Percentiles rank a stretch among this genome's conserved stretches.
Evolutionary conservation across 2,329 filamentous ascomycete species (phyloP).

Genomic region (Penicillium sp.): DNA sequence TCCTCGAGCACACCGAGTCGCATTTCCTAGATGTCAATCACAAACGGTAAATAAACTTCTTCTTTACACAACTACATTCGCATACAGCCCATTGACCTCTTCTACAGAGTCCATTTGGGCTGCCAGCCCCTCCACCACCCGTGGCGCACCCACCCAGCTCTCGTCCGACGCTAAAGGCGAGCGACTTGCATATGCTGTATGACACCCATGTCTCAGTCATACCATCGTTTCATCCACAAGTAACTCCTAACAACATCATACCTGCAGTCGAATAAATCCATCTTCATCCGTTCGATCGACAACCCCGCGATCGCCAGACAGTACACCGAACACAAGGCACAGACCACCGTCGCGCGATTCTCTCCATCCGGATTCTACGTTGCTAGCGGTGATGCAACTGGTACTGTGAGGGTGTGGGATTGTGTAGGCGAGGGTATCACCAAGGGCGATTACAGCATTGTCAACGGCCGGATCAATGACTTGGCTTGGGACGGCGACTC

Average conservation of each 20-base stretch:
- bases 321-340: constrained; percentile 86
- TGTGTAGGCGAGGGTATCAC: constrained; percentile 81
- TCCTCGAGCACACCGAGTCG: constrained; percentile 13
- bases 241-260: constrained; percentile 8
- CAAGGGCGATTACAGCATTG: constrained; percentile 92
- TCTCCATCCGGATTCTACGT: constrained; percentile 93
- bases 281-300: constrained; percentile 95
- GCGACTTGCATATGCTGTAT: constrained; percentile 87
- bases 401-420: constrained; percentile 90
- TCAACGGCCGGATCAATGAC: constrained; percentile 92
- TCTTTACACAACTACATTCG: background rate
- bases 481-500: constrained; percentile 97
- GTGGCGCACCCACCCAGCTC: constrained; percentile 86
- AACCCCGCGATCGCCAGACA: constrained; percentile 81
- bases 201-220: constrained; percentile 36
- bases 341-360: constrained; percentile 91
- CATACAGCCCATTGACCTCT: constrained; percentile 21
- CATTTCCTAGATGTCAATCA: constrained; percentile 47
- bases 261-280: constrained; percentile 84
- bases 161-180: constrained; percentile 88
- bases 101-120: constrained; percentile 73
- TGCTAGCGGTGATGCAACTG: constrained; percentile 85
- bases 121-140: constrained; percentile 77
- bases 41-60: constrained; percentile 41
- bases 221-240: background rate